A percentile compares a stretch with the other conserved stretches of the same genome.
Conservation (phyloP, 139 green algal species). For the Monoraphidium neglectum region DNA sequence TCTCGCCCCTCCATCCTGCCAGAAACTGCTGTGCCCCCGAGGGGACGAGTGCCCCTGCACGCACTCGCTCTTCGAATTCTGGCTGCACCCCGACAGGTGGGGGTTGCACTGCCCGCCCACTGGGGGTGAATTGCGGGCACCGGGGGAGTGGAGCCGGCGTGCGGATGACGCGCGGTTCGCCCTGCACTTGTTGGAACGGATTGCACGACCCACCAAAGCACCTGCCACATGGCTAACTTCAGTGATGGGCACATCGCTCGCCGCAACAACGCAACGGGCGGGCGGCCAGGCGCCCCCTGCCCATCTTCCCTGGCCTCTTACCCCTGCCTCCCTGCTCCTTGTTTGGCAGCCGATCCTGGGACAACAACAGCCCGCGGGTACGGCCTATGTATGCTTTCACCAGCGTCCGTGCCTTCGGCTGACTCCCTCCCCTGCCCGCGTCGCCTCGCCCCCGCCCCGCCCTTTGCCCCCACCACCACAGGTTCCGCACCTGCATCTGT, state of each 20-base stretch:
- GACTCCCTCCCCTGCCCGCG: neutral
- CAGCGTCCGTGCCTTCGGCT: neutral
- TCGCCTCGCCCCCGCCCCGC: neutral
- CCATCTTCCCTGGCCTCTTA: neutral
- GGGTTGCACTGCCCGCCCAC: too few relatives aligned
- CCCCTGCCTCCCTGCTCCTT: neutral
- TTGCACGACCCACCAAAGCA: too few relatives aligned
- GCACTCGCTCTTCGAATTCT: slow-evolving; percentile 15
- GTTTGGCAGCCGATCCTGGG: neutral
- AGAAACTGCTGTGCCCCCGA: slow-evolving; percentile 27
- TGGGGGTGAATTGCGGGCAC: too few relatives aligned
- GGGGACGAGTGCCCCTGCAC: slow-evolving; percentile 18
- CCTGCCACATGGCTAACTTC: too few relatives aligned
- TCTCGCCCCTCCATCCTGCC: neutral
- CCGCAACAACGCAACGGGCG: too few relatives aligned
- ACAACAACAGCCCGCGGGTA: neutral
- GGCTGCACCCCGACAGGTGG: slow-evolving; percentile 21
- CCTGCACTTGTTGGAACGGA: too few relatives aligned
- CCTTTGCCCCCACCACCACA: slow-evolving; percentile 1
- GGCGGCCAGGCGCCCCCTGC: neutral
- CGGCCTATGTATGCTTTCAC: neutral
- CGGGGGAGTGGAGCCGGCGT: too few relatives aligned
- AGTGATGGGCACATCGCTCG: too few relatives aligned
- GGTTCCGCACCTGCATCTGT: slow-evolving; percentile 62
- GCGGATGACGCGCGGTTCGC: too few relatives aligned